phyloP scores from a whole-genome alignment of 1,139 yeast genomes.

The Suhomyces bolitotheri region DNA sequence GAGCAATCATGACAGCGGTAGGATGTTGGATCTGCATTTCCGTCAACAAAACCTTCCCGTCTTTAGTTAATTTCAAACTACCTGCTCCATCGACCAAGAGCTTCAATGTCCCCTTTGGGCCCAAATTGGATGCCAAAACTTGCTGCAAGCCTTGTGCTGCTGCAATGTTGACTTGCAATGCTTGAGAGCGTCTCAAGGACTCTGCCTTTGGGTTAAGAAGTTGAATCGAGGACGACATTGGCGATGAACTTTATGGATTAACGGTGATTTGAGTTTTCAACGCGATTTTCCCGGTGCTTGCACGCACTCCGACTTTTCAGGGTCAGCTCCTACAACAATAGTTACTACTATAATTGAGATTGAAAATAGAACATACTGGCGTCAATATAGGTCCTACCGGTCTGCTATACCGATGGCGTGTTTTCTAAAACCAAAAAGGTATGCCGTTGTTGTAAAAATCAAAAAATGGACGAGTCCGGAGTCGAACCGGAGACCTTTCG shows the following conservation, averaged over 20 bases:
- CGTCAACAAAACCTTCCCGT: conserved; percentile 88
- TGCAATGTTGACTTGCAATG: conserved; percentile 88
- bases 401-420: too few species aligned
- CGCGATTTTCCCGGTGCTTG: conserved; percentile 11
- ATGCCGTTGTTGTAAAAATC: conserved; percentile 3
- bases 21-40: conserved; percentile 99
- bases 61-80: conserved; percentile 90
- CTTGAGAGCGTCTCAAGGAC: conserved; percentile 90
- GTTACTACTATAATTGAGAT: neutral
- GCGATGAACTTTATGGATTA: conserved; percentile 47
- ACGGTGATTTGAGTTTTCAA: conserved; percentile 11
- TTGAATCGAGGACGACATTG: conserved; percentile 69
- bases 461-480: conserved; percentile 78
- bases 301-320: conserved; percentile 2
- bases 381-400: too few species aligned
- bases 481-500: conserved; percentile 89
- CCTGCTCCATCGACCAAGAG: conserved; percentile 98
- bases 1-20: conserved; percentile 98
- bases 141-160: conserved; percentile 97
- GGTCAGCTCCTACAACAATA: neutral
- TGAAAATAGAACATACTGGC: too few species aligned
- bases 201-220: conserved; percentile 96
- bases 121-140: conserved; percentile 86
- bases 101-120: conserved; percentile 96
- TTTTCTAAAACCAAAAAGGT: neutral